phyloP scores from a whole-genome alignment of 75 land plant genomes.

The Pinus taeda region DNA sequence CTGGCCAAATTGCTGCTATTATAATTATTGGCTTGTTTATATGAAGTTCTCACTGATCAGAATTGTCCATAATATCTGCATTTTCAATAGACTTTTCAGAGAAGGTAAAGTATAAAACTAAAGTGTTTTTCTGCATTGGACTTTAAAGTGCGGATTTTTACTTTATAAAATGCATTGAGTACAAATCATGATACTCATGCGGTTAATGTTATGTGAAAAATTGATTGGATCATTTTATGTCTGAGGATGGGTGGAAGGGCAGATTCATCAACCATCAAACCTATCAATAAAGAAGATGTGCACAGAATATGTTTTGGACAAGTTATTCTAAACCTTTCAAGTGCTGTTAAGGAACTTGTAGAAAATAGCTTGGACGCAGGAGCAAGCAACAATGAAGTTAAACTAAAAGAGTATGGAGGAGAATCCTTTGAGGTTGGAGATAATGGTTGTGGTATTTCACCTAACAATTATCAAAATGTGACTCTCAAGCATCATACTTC shows the following conservation, averaged over 20 bases:
- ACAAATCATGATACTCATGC: background rate
- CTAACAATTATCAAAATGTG: conserved; percentile 62
- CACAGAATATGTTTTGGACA: conserved; percentile 94
- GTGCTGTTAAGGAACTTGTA: conserved; percentile 94
- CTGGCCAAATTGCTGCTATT: background rate
- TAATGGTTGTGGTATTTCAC: conserved; percentile 92
- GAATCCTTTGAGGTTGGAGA: conserved; percentile 82
- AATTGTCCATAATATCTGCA: too few species aligned
- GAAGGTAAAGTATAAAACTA: too few species aligned
- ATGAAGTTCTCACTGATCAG: background rate
- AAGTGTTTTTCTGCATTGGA: too few species aligned
- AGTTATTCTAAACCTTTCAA: conserved; percentile 83
- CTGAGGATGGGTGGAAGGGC: conserved; percentile 7
- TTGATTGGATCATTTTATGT: background rate
- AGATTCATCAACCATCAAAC: conserved; percentile 38
- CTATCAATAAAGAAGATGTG: conserved; percentile 72
- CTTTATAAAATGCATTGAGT: background rate
- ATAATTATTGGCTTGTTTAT: background rate
- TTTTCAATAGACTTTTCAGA: too few species aligned
- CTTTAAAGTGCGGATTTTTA: background rate
- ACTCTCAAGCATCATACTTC: too few species aligned
- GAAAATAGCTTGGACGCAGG: conserved; percentile 99
- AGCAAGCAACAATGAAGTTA: conserved; percentile 77
- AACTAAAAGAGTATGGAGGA: conserved; percentile 74
- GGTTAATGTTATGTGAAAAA: background rate